Percentiles rank a stretch among this genome's conserved stretches.
These are phyloP conservation scores for Lachancea meyersii DNA, from an alignment of 805 yeast genomes.

Conservation along the genomic window DNA sequence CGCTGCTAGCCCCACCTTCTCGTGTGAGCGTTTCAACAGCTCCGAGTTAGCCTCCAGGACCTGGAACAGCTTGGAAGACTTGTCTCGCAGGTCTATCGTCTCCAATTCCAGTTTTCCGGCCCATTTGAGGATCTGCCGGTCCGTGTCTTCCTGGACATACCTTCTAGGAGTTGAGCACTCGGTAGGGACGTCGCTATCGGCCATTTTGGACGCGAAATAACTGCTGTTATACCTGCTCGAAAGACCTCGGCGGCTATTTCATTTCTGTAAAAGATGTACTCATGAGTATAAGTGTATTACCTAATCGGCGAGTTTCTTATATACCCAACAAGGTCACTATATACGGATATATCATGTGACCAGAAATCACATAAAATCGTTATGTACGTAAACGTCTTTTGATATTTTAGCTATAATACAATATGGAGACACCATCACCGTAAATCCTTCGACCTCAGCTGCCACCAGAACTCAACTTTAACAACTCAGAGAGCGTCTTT, in stretches of 20 bases:
- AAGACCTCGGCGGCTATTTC: conserved; percentile 4
- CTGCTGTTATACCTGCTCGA: not conserved
- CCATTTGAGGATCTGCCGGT: conserved; percentile 39
- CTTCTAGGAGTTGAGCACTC: conserved; percentile 8
- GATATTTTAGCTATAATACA: no score
- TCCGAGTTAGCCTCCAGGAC: conserved; percentile 16
- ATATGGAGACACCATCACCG: no score
- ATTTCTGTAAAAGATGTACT: not conserved
- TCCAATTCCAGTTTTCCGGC: conserved; percentile 47
- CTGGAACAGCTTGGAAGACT: conserved; percentile 18
- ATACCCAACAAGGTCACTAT: not conserved
- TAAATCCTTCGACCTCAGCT: no score
- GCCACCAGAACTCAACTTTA: no score
- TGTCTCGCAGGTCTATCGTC: conserved; percentile 38
- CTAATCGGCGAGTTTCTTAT: not conserved
- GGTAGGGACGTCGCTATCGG: conserved; percentile 7
- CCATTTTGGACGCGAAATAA: conserved; percentile 1
- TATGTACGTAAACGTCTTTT: no score
- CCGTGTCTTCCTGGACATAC: conserved; percentile 5
- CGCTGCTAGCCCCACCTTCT: conserved; percentile 9
- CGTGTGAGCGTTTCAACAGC: conserved; percentile 11
- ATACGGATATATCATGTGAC: not conserved
- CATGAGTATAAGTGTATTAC: not conserved
- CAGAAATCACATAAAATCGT: no score
- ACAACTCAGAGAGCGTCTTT: not conserved